Evolutionary conservation across 306 rosid species (phyloP).

Genomic region (Casuarina cunninghamiana): DNA sequence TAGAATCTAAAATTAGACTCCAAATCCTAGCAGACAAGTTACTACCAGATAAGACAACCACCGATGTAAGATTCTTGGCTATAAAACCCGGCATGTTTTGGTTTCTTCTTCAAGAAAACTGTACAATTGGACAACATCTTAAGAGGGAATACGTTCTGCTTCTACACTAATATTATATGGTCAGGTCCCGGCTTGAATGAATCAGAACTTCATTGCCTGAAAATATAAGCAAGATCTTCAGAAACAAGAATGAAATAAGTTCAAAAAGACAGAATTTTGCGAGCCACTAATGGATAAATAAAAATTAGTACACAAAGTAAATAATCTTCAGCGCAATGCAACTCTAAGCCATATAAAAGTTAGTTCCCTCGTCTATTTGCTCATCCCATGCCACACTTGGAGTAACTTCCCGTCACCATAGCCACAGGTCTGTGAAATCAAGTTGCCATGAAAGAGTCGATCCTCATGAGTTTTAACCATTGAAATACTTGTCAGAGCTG

Average conservation of each 20-base stretch:
- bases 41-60: not conserved
- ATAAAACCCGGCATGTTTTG: not conserved
- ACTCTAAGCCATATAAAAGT: not conserved
- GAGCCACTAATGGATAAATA: not conserved
- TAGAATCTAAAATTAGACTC: too few species aligned
- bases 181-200: not conserved
- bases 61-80: not conserved
- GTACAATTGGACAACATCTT: not conserved
- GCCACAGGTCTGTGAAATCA: not conserved
- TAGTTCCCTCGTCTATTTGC: not conserved
- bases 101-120: not conserved
- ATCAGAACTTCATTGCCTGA: slow-evolving; percentile 6
- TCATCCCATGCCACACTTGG: not conserved
- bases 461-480: not conserved
- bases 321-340: not conserved
- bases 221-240: slow-evolving; percentile 1
- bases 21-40: too few species aligned
- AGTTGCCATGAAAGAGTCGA: not conserved
- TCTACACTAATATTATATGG: not conserved
- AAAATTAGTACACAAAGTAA: not conserved
- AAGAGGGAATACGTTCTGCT: not conserved
- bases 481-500: not conserved
- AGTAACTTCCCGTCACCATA: not conserved
- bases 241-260: not conserved
- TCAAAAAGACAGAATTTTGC: not conserved